Evolutionary conservation across 352 stramenopile species (phyloP).

Genomic region (Phytophthora macrochlamydospora): DNA sequence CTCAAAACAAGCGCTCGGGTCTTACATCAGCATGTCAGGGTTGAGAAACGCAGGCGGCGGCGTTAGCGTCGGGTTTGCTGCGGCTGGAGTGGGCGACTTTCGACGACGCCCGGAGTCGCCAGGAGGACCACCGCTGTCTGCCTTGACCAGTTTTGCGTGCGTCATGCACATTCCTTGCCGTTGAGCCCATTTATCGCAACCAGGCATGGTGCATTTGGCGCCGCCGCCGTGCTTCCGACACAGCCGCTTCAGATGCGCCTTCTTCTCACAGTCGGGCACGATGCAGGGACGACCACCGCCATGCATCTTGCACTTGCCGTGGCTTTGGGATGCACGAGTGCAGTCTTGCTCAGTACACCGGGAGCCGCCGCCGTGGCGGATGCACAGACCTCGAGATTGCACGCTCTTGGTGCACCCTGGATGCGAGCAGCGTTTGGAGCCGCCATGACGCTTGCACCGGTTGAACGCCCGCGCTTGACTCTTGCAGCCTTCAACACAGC

Average conservation of each 20-base stretch:
- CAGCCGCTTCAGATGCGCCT: slow-evolving; percentile 79
- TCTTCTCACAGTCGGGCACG: slow-evolving; percentile 79
- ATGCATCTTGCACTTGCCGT: slow-evolving; percentile 72
- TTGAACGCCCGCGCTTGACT: slow-evolving; percentile 85
- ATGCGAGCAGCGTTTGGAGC: slow-evolving; percentile 83
- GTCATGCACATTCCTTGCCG: slow-evolving; percentile 87
- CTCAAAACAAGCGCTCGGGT: no score
- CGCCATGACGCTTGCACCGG: slow-evolving; percentile 83
- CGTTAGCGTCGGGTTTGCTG: neutral
- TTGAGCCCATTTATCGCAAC: slow-evolving; percentile 87
- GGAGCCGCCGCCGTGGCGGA: slow-evolving; percentile 76
- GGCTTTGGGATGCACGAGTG: slow-evolving; percentile 68
- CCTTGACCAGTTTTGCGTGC: slow-evolving; percentile 58
- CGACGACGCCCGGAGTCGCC: neutral
- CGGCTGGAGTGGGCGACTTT: neutral
- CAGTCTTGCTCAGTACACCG: slow-evolving; percentile 68
- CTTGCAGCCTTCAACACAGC: slow-evolving; percentile 73
- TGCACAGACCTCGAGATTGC: slow-evolving; percentile 69
- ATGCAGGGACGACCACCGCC: slow-evolving; percentile 59
- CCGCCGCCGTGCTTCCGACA: slow-evolving; percentile 86
- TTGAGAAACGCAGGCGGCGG: neutral
- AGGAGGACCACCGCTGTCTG: neutral
- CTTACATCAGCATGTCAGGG: no score
- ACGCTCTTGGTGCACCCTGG: slow-evolving; percentile 82
- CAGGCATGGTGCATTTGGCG: slow-evolving; percentile 67